phyloP scores from a whole-genome alignment of 768 basidiomycete species.

The Cystobasidium ongulense region DNA sequence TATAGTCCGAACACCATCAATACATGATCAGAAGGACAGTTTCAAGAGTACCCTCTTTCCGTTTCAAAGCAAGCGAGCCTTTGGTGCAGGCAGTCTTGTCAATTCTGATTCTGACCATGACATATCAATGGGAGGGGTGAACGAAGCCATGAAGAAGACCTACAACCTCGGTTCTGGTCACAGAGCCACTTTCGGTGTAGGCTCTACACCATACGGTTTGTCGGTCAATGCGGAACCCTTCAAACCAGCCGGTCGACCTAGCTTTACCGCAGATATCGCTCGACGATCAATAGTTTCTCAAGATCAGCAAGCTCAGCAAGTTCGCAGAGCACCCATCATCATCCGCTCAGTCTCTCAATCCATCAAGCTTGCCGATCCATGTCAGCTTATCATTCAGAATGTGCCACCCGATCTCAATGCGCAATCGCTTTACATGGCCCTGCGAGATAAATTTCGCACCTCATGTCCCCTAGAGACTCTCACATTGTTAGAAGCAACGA shows the following conservation, averaged over 20 bases:
- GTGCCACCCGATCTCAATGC: not conserved
- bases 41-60: not conserved
- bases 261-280: too few relatives aligned
- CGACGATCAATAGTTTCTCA: too few relatives aligned
- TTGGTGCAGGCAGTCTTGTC: not conserved
- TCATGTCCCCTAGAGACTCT: not conserved
- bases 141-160: not conserved
- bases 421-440: not conserved
- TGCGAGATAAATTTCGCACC: not conserved
- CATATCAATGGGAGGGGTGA: not conserved
- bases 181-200: not conserved
- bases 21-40: constrained; percentile 15
- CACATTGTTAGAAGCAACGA: not conserved
- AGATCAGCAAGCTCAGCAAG: not conserved
- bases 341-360: not conserved
- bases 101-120: too few relatives aligned
- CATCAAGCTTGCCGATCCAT: constrained; percentile 10
- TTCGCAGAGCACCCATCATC: not conserved
- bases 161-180: not conserved
- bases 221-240: not conserved
- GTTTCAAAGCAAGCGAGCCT: not conserved
- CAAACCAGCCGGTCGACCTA: not conserved
- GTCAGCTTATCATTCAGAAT: constrained; percentile 8
- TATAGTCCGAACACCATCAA: not conserved
- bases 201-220: not conserved